Conservation (phyloP, 805 yeast genomes). For the Blastobotrys peoriensis region DNA sequence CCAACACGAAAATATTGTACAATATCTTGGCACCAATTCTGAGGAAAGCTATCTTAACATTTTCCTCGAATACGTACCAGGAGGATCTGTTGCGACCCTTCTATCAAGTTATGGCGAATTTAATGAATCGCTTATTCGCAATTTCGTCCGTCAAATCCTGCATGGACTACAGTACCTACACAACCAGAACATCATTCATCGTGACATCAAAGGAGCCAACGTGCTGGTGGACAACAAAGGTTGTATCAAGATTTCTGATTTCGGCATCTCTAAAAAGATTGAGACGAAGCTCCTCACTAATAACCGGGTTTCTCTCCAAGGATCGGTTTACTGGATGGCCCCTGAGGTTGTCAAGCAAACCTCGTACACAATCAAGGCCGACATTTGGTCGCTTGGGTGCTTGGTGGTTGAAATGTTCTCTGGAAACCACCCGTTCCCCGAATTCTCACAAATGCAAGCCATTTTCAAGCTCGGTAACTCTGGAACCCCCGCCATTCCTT, state of each 20-base stretch:
- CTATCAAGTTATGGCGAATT: conserved; percentile 69
- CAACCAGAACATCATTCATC: conserved; percentile 67
- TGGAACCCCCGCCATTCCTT: conserved; percentile 69
- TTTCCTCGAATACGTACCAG: conserved; percentile 70
- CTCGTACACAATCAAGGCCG: conserved; percentile 86
- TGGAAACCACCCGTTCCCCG: conserved; percentile 94
- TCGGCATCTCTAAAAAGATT: conserved; percentile 70
- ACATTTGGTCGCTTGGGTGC: conserved; percentile 97
- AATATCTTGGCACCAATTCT: conserved; percentile 81
- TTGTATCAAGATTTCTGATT: conserved; percentile 77
- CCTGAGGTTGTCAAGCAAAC: conserved; percentile 96
- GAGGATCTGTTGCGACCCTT: conserved; percentile 68
- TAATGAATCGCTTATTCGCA: conserved; percentile 67
- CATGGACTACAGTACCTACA: conserved; percentile 72
- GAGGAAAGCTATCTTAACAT: conserved; percentile 71
- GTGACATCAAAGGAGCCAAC: conserved; percentile 88
- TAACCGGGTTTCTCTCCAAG: conserved; percentile 80
- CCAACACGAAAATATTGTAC: conserved; percentile 87
- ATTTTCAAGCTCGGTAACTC: conserved; percentile 88
- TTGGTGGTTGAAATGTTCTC: conserved; percentile 91
- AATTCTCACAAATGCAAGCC: conserved; percentile 94
- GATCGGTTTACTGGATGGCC: conserved; percentile 98
- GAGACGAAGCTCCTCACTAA: conserved; percentile 45
- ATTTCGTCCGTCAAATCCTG: conserved; percentile 68
- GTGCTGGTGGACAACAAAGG: conserved; percentile 76